A percentile compares a stretch with the other conserved stretches of the same genome.
phyloP scores from a whole-genome alignment of 2,329 filamentous ascomycete species.

The Cladosporium sphaerospermum region DNA sequence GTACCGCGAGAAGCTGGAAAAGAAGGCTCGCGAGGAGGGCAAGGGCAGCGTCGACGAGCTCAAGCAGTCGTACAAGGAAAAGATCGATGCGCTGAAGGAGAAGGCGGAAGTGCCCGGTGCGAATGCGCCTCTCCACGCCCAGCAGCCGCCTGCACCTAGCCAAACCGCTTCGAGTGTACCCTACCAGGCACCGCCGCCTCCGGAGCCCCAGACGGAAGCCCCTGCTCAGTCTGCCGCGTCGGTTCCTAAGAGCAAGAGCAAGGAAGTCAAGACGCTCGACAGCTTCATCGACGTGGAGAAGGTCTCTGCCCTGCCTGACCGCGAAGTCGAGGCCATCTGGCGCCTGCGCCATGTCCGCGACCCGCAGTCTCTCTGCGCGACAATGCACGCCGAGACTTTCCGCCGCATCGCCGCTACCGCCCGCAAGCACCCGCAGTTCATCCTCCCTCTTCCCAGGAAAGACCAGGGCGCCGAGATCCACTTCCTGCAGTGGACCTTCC shows the following conservation, averaged over 20 bases:
- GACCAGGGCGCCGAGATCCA: constrained; percentile 79
- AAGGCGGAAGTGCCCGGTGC: constrained; percentile 54
- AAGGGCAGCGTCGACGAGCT: constrained; percentile 64
- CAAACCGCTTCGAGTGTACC: constrained; percentile 23
- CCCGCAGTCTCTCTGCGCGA: constrained; percentile 72
- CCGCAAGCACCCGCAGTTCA: constrained; percentile 74
- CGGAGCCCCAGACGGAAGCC: constrained; percentile 24
- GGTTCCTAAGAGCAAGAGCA: constrained; percentile 34
- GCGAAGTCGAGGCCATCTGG: constrained; percentile 86
- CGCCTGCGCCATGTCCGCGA: constrained; percentile 74
- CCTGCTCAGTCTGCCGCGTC: constrained; percentile 24
- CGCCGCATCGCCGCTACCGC: constrained; percentile 64
- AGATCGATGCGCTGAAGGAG: constrained; percentile 66
- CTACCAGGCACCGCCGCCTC: constrained; percentile 32
- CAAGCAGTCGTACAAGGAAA: constrained; percentile 76
- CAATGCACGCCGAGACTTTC: constrained; percentile 70
- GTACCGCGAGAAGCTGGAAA: constrained; percentile 78
- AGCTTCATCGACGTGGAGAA: constrained; percentile 77
- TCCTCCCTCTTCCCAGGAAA: constrained; percentile 72
- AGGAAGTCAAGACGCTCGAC: constrained; percentile 55
- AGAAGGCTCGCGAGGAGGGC: constrained; percentile 72
- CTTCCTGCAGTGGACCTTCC: constrained; percentile 94
- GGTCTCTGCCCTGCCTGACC: constrained; percentile 61
- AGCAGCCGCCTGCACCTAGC: constrained; percentile 20
- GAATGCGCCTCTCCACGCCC: constrained; percentile 36